Evolutionary conservation across 164 flowering plant species (phyloP).

Genomic region (Santalum album): DNA sequence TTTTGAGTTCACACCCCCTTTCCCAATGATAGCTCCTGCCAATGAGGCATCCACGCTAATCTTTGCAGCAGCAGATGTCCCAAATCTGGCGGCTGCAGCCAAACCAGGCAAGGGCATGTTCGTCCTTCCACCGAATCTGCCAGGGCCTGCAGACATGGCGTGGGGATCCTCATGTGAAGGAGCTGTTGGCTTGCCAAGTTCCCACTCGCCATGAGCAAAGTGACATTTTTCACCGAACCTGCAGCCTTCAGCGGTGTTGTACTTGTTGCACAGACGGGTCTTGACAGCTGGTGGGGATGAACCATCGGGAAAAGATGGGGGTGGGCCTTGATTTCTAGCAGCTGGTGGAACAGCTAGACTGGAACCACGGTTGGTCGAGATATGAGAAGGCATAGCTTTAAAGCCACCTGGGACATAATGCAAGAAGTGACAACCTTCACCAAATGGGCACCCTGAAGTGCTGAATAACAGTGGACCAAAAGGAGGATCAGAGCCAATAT

Average conservation of each 20-base stretch:
- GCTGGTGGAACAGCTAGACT: conserved; percentile 28
- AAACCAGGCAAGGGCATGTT: conserved; percentile 27
- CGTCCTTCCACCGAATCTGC: conserved; percentile 29
- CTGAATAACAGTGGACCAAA: conserved; percentile 26
- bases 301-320: conserved; percentile 43
- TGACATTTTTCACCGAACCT: conserved; percentile 68
- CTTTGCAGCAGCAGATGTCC: conserved; percentile 65
- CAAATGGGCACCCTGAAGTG: conserved; percentile 76
- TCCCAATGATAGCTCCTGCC: conserved; percentile 75
- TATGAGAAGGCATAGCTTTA: conserved; percentile 48
- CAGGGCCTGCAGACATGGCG: conserved; percentile 27
- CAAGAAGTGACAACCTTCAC: conserved; percentile 83
- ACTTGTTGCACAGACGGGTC: conserved; percentile 50
- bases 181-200: conserved; percentile 41
- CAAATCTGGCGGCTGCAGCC: conserved; percentile 48
- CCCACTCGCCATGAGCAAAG: conserved; percentile 72
- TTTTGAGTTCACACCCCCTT: conserved; percentile 69
- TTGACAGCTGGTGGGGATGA: conserved; percentile 38
- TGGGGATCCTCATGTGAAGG: conserved; percentile 45
- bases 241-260: conserved; percentile 59
- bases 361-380: conserved; percentile 32
- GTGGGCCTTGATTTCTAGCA: conserved; percentile 23
- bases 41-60: conserved; percentile 69
- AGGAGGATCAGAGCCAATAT: not conserved
- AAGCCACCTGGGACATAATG: conserved; percentile 79